Evolutionary conservation across 352 stramenopile genomes (phyloP), one percentile per base, ranked within the genome.

Genomic region (Phytophthora pini): DNA sequence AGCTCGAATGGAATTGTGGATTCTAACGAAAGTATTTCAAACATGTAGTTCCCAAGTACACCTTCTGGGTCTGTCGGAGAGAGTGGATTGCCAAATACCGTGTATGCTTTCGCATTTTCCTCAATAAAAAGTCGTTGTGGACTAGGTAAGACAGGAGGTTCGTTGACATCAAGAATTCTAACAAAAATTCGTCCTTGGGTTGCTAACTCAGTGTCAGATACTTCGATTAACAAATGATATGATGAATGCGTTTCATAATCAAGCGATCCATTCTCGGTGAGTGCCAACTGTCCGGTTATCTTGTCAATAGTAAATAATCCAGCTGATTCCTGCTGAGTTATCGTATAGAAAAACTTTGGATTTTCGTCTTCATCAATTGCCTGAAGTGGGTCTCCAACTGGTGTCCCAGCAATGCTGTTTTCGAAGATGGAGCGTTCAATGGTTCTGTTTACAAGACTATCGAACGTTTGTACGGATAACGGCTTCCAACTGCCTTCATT

Each of bases 1-100:
- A 74, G 32, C 41, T 52, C 48, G 15, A 74, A 74, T 31, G 55
- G 43, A n/a, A 48, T 12, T 10, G 1, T 11, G 6, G 47, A 1
- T 32, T 45, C 34, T 17, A 8, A 11, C 20, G 20, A 10, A 17
- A 65, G 10, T 3, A 74, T 54, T 27, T 24, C 41, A 50, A 70
- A 74, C 3, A 12, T 17, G 45, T 57, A 74, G 7, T 22, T 38
- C 9, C 3, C 26, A 9, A 24, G 2, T 20, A 54, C 41, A 5
- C 67, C 51, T 56, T 74, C 67, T 27, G 67, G 67, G 29, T 74
- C 67, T 1, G n/a, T 43, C 1, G 67, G 61, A 9, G 13, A 54
- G 22, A 74, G 50, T 2, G 61, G 38, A 10, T 12, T 47, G 4
- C 67, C 67, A 32, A 74, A 39, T 12, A 43, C 24, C 4, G 52